Evolutionary conservation across 768 basidiomycete species (phyloP), one percentile per base, ranked within the genome.

Genomic region (Amylocystis lapponica): DNA sequence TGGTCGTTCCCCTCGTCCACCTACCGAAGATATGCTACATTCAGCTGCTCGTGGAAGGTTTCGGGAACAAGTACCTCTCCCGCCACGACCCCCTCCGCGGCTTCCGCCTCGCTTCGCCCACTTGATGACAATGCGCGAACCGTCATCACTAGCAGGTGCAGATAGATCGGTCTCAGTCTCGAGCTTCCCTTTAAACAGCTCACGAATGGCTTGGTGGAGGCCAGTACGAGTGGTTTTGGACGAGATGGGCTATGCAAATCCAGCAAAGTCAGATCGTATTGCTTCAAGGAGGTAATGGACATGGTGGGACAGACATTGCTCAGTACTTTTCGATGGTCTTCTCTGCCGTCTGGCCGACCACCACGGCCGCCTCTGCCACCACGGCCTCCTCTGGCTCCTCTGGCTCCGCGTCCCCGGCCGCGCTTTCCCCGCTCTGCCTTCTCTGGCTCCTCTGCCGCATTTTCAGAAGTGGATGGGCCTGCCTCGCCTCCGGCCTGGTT

Each of bases 191-290:
- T 61, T 68, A 61, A 98, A 97, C 14, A 88, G 60, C 50, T 83
- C 79, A 45, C 96, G 79, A 37, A 99, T 70, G 12, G 71, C 65
- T 62, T 86, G 74, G 60, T 99, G 96, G 47, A 97, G 74, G 2
- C 78, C 77, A 2, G 89, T 90, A 21, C 96, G 79, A 5, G 75
- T 78, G 27, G 76, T 73, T 64, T 98, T 98, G 6, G 81, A 83
- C 19, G 71, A 59, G 36, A 99, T 94, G 9, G 88, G 83, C 92
- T 96, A 61, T 7, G 27, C 36, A 30, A 12, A 23, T 16, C 21
- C 20, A 36, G 23, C 44, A 26, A 42, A 32, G 39, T 45, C 39
- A 41, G 45, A 47, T 26, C 25, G 11, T 25, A 40, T 17, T 41
- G 3, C 21, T 13, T 9, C 8, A 21, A 3, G 25, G 46, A 47